These are phyloP conservation scores for Prunus davidiana DNA, from an alignment of 306 rosid species.

Conservation along the genomic window DNA sequence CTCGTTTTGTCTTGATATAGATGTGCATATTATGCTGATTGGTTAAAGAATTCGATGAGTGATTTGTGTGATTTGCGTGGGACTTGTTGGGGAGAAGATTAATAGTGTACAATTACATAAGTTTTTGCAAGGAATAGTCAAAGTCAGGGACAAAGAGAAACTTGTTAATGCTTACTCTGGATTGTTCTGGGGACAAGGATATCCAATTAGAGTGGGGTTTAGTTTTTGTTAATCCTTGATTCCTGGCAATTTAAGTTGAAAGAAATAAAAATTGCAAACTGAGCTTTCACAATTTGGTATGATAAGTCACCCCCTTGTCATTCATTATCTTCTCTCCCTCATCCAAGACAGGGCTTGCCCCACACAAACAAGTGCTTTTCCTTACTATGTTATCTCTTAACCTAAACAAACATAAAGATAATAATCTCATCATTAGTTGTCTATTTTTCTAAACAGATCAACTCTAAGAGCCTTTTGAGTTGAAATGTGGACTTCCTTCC, in stretches of 20 bases:
- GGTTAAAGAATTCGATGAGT: background rate
- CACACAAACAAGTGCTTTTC: conserved; percentile 18
- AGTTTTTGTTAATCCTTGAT: background rate
- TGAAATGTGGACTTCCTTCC: too few relatives aligned
- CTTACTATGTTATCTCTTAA: conserved; percentile 11
- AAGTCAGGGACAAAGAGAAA: background rate
- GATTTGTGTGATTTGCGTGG: background rate
- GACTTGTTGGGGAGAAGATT: background rate
- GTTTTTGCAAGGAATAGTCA: background rate
- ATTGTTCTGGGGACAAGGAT: too few relatives aligned
- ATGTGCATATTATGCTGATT: background rate
- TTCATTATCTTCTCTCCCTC: conserved; percentile 3
- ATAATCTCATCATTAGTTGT: background rate
- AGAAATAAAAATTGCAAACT: background rate
- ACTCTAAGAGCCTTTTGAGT: background rate
- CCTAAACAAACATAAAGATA: background rate
- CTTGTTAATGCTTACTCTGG: background rate
- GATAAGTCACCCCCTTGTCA: background rate
- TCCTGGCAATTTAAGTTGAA: background rate
- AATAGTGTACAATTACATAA: background rate
- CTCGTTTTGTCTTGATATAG: background rate
- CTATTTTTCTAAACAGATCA: background rate
- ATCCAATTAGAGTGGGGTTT: too few relatives aligned
- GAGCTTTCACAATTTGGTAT: background rate
- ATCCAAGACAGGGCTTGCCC: background rate